Base-by-base conservation (phyloP, 768 basidiomycete genomes). In the Boletus reticulatus region DNA sequence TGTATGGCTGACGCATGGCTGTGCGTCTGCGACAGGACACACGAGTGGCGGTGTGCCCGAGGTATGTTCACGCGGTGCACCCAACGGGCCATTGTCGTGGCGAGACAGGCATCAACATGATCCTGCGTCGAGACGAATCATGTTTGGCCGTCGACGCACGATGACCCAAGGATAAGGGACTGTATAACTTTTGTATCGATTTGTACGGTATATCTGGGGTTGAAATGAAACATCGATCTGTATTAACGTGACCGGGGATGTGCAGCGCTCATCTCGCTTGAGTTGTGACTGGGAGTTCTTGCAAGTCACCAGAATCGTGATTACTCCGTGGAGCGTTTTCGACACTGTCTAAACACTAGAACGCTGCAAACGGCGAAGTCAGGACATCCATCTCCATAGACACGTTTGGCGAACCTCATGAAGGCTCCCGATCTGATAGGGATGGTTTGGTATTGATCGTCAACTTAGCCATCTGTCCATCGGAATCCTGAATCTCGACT, bases 401-500 rank as follows among this genome's bases (percentile, higher is more conserved):
- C 13, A 31, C 34, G 32, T 2, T 4, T 17, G 9, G 34, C 52
- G 5, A 10, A 53, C 52, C 46, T 36, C 24, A 46, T 9, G 43
- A 41, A 3, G 27, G 43, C 17, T 27, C 31, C 19, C 20, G 53
- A 31, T 53, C 45, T 4, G 38, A 8, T 9, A 36, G 50, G 4
- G 47, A 42, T 20, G 37, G 0, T 3, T 39, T 52, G 36, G 63
- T 36, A 42, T 57, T 31, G 45, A 85, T 78, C 31, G 74, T 81
- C 84, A 90, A 82, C 64, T 75, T 82, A 6, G 87, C 85, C 44
- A 87, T 71, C 68, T 81, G 74, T 7, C 87, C 88, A 50, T 88
- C 84, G 13, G 87, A 84, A 60, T 89, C 87, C 66, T 84, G 76
- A 44, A 88, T 87, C 65, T 88, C 84, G 12, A 88, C 83, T 64